phyloP scores from a whole-genome alignment of 2,329 filamentous ascomycete genomes.

The Madurella mycetomatis region DNA sequence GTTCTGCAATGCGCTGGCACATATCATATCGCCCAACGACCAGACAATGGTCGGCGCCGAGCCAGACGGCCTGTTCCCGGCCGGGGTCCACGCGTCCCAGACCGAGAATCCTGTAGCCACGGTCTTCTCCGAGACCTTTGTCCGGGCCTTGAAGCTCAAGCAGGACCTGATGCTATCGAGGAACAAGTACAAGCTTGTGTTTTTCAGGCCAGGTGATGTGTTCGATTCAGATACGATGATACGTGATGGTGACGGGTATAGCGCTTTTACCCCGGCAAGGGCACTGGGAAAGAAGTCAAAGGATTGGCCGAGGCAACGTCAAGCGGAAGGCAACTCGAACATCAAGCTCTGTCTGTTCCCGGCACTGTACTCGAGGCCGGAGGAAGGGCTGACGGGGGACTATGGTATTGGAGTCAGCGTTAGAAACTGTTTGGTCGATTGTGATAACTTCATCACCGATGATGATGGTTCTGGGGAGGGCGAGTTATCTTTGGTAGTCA shows the following conservation, averaged over 20 bases:
- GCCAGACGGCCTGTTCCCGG: too few species aligned
- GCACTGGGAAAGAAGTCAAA: too few species aligned
- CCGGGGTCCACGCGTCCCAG: too few species aligned
- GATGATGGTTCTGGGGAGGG: neutral
- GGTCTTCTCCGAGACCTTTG: neutral
- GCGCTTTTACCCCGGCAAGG: too few species aligned
- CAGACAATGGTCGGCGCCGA: neutral
- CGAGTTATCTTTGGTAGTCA: neutral
- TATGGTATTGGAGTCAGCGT: neutral
- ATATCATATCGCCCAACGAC: neutral
- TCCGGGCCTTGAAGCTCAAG: neutral
- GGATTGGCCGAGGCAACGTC: too few species aligned
- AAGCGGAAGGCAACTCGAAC: too few species aligned
- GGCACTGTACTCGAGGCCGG: too few species aligned
- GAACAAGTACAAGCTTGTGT: neutral
- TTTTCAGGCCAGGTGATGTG: neutral
- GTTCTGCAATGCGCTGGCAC: neutral
- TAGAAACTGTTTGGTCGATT: neutral
- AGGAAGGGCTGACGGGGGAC: neutral
- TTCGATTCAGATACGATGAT: neutral
- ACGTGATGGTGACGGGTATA: neutral
- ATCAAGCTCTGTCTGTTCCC: too few species aligned
- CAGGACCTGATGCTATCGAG: neutral
- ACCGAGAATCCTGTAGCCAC: neutral
- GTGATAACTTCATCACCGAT: slow-evolving; percentile 2